These are phyloP conservation scores for Exsudoporus floridanus DNA, from an alignment of 1,284 basidiomycete genomes.

Conservation along the genomic window DNA sequence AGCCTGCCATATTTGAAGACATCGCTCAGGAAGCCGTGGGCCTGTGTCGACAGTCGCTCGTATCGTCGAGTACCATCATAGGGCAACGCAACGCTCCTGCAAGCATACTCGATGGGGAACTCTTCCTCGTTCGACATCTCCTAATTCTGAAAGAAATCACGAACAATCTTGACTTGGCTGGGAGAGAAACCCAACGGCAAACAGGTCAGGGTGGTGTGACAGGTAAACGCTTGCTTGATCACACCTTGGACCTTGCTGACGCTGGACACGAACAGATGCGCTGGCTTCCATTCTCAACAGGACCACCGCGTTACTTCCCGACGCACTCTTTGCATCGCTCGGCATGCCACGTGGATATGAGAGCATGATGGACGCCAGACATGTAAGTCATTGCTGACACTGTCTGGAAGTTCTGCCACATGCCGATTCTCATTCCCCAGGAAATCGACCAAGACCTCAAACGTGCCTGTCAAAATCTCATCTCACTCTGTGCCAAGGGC, in stretches of 20 bases:
- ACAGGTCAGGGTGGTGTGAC: constrained; percentile 51
- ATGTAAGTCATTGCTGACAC: constrained; percentile 47
- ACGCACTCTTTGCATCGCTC: constrained; percentile 64
- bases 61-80: constrained; percentile 67
- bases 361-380: constrained; percentile 59
- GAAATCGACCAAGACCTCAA: constrained; percentile 84
- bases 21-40: constrained; percentile 88
- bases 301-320: constrained; percentile 71
- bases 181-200: constrained; percentile 39
- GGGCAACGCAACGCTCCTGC: constrained; percentile 47
- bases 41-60: constrained; percentile 77
- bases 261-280: constrained; percentile 52
- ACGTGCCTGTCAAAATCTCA: constrained; percentile 78
- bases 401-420: not conserved
- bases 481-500: constrained; percentile 57
- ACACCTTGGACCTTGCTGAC: constrained; percentile 4
- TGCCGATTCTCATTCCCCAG: constrained; percentile 38
- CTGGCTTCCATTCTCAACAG: constrained; percentile 69
- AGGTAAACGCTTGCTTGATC: constrained; percentile 37
- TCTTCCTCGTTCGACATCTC: constrained; percentile 89
- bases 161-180: constrained; percentile 67
- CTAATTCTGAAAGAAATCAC: constrained; percentile 89
- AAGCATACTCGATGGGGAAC: constrained; percentile 62
- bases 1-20: constrained; percentile 91
- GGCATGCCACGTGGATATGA: constrained; percentile 58